phyloP scores from a whole-genome alignment of 1,284 basidiomycete species.

The Ustilago vetiveriae region DNA sequence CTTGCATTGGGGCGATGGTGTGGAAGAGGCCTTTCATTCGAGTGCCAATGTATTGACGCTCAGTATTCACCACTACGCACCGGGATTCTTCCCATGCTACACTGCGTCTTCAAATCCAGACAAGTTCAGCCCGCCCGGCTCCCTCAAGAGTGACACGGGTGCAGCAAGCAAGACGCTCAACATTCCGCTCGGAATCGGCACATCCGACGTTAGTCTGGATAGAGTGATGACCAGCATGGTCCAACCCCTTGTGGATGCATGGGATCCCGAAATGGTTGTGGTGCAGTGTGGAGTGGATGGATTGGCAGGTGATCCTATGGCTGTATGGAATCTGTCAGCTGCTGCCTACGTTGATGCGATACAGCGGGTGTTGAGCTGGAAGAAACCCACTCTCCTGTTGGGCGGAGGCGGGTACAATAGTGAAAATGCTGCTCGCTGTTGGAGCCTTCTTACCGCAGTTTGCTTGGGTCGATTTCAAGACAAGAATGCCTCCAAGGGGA shows the following conservation, averaged over 20 bases:
- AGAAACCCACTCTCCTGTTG: conserved; percentile 41
- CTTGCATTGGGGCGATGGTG: conserved; percentile 88
- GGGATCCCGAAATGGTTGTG: conserved; percentile 80
- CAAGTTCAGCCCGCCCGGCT: conserved; percentile 29
- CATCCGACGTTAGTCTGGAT: conserved; percentile 20
- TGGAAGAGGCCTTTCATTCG: conserved; percentile 69
- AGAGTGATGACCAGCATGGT: conserved; percentile 25
- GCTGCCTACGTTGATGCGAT: conserved; percentile 59
- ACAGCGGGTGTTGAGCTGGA: conserved; percentile 24
- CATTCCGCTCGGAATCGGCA: conserved; percentile 39
- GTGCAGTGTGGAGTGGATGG: conserved; percentile 88
- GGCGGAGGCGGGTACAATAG: conserved; percentile 51
- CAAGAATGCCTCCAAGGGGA: not conserved
- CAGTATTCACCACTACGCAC: conserved; percentile 82
- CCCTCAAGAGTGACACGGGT: conserved; percentile 21
- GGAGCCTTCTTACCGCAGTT: conserved; percentile 40
- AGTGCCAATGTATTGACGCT: conserved; percentile 72
- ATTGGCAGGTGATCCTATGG: conserved; percentile 78
- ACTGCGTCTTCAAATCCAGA: conserved; percentile 30
- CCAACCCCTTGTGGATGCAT: conserved; percentile 74
- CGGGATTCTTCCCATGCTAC: conserved; percentile 80
- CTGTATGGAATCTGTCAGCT: conserved; percentile 78
- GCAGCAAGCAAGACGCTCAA: conserved; percentile 22
- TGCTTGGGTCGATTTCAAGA: conserved; percentile 24
- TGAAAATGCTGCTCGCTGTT: conserved; percentile 37